Evolutionary conservation across 2,329 filamentous ascomycete genomes (phyloP), one percentile per base, ranked within the genome.

Genomic region (Aschersonia sp.): DNA sequence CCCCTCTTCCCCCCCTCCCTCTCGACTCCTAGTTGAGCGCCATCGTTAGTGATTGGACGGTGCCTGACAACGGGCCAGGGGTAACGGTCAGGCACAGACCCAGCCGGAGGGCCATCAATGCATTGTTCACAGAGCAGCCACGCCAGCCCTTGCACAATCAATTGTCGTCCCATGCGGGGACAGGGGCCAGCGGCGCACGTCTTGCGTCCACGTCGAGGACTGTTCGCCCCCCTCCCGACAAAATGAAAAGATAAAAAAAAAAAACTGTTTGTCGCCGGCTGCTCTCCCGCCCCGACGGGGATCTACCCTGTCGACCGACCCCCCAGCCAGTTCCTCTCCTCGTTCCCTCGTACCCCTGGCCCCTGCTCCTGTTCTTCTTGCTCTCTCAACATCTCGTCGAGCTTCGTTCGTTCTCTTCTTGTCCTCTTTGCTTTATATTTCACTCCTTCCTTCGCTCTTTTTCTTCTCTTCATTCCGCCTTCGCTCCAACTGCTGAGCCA

Each of bases 401-500:
- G 22, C 22, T 22, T 22, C 22, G 22, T 22, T 22, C 22, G 22
- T 22, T 22, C 22, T 22, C 22, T 22, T 22, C 22, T 22, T 22
- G 22, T 22, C 22, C 22, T 22, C 22, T 22, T 22, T 22, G 22
- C 22, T 22, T 22, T 22, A 22, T 22, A 22, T 12, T 37, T 37
- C 5, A 31, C 14, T n/a, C 30, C 22, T 32, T n/a, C 42, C 22
- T 30, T 30, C 40, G 40, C 9, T 14, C n/a, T 42, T 9, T 42
- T 29, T 42, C 40, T 42, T 41, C 22, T 29, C 14, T 29, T 12
- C 8, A 3, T 12, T 42, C 12, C 7, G 4, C 30, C 22, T 42
- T 42, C 49, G 30, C 48, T 52, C 9, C 5, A 54, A 51, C 54
- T 59, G 63, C 60, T 63, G 59, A 59, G 58, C 61, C 8, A 63